Evolutionary conservation across 306 rosid genomes (phyloP).

Genomic region (Arachis hypogaea): DNA sequence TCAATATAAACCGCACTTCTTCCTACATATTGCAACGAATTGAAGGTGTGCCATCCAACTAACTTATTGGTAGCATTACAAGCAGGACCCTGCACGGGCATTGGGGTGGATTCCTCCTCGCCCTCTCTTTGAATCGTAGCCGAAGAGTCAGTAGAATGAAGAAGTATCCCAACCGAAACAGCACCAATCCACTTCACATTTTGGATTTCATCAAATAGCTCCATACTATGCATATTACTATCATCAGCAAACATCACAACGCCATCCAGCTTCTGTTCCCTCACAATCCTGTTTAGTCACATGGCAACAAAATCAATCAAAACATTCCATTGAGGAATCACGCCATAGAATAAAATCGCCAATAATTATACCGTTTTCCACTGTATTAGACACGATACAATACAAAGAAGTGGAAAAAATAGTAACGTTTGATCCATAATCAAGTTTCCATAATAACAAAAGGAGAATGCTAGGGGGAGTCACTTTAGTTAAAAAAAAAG

Average conservation of each 20-base stretch:
- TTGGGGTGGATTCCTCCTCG: constrained; percentile 51
- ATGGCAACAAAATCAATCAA: constrained; percentile 38
- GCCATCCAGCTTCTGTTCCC: constrained; percentile 85
- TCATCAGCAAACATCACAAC: constrained; percentile 93
- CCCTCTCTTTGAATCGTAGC: constrained; percentile 44
- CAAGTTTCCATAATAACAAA: constrained; percentile 15
- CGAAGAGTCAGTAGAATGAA: constrained; percentile 57
- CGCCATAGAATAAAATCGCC: background rate
- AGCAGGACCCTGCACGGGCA: constrained; percentile 97
- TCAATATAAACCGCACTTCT: constrained; percentile 78
- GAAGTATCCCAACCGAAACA: constrained; percentile 88
- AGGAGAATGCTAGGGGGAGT: background rate
- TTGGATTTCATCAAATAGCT: constrained; percentile 88
- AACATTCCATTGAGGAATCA: constrained; percentile 23
- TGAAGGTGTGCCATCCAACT: constrained; percentile 97
- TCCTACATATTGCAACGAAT: constrained; percentile 66
- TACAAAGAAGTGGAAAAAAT: background rate
- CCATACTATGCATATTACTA: constrained; percentile 98
- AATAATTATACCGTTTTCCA: constrained; percentile 11
- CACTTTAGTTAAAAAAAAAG: too few species aligned
- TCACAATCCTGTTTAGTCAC: constrained; percentile 72
- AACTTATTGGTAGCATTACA: constrained; percentile 83
- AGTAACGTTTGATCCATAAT: background rate
- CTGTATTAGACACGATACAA: constrained; percentile 3
- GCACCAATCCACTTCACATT: constrained; percentile 91